Evolutionary conservation across 1,139 yeast species (phyloP).

Genomic region (Ogataea hybrid): DNA sequence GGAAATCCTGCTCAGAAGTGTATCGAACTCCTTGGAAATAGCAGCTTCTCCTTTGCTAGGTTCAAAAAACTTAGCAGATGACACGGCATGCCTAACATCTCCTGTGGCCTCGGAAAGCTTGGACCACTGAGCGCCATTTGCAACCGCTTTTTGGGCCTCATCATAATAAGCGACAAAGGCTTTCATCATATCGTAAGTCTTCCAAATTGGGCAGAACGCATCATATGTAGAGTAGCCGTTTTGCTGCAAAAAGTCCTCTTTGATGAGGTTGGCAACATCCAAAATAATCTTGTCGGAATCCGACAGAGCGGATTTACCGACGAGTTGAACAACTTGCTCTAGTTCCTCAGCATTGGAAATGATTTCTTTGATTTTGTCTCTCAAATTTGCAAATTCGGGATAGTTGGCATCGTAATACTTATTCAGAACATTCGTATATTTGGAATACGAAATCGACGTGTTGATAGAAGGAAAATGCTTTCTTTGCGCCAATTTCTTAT

Average conservation of each 20-base stretch:
- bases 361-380: constrained; percentile 92
- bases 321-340: constrained; percentile 98
- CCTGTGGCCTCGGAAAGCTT: constrained; percentile 84
- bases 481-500: constrained; percentile 98
- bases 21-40: constrained; percentile 72
- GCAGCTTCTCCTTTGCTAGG: constrained; percentile 88
- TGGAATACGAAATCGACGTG: constrained; percentile 93
- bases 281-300: constrained; percentile 95
- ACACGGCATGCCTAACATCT: constrained; percentile 89
- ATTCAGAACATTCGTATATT: constrained; percentile 84
- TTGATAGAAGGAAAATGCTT: constrained; percentile 99
- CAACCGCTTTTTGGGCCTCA: constrained; percentile 95
- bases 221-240: constrained; percentile 98
- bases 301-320: constrained; percentile 96
- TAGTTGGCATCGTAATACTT: constrained; percentile 82
- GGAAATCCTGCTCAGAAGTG: constrained; percentile 68
- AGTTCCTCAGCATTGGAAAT: constrained; percentile 95
- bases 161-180: constrained; percentile 87
- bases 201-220: constrained; percentile 99
- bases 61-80: constrained; percentile 93
- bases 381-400: constrained; percentile 87
- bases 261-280: constrained; percentile 87
- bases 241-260: constrained; percentile 98
- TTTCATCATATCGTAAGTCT: constrained; percentile 97
- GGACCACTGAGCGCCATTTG: constrained; percentile 94